A percentile compares a stretch with the other conserved stretches of the same genome.
Evolutionary conservation across 371 early-diverging fungal genomes (phyloP).

Genomic region (Nosema granulosis): DNA sequence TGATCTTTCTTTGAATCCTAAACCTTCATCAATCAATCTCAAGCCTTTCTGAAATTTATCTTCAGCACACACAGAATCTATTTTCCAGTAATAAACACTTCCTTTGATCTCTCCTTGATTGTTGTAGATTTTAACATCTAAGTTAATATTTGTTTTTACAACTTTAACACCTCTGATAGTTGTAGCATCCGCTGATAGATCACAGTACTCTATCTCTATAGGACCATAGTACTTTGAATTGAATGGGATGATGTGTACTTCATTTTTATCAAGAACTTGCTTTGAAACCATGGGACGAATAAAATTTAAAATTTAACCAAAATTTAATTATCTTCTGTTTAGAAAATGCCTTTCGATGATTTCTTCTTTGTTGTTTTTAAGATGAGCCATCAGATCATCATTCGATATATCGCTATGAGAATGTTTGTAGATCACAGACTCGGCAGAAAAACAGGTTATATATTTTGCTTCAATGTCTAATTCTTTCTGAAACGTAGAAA

Average conservation of each 20-base stretch:
- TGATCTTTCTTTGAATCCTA: conserved; percentile 24
- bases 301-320: too few species aligned
- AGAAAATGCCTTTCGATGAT: not conserved
- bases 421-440: conserved; percentile 1
- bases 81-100: conserved; percentile 40
- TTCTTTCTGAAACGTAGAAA: conserved; percentile 3
- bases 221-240: not conserved
- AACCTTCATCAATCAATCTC: conserved; percentile 18
- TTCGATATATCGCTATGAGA: not conserved
- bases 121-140: not conserved
- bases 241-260: conserved; percentile 13
- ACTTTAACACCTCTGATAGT: conserved; percentile 25
- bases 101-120: conserved; percentile 8
- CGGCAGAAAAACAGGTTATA: not conserved
- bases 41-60: conserved; percentile 20
- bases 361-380: conserved; percentile 8
- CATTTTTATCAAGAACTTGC: not conserved
- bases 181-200: conserved; percentile 2
- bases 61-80: not conserved
- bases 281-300: too few species aligned
- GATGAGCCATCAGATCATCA: not conserved
- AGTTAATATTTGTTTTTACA: conserved; percentile 10
- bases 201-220: conserved; percentile 17
- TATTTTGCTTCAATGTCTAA: not conserved
- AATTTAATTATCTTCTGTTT: too few species aligned